A percentile compares a stretch with the other conserved stretches of the same genome.
phyloP scores from a whole-genome alignment of 306 rosid genomes.

The Vicia sativa region DNA sequence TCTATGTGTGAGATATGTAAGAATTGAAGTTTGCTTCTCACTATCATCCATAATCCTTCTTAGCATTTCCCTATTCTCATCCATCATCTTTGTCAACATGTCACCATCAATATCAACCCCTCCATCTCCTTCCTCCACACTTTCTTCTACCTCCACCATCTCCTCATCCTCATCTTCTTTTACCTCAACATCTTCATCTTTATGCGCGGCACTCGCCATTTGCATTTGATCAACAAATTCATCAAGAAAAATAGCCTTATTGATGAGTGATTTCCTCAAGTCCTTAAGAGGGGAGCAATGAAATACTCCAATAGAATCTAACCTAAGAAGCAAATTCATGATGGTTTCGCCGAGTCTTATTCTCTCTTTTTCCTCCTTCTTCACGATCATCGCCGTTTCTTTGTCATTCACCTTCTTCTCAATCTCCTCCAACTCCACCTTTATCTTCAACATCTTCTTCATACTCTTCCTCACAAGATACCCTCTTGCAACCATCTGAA shows the following conservation, averaged over 20 bases:
- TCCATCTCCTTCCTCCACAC: constrained; percentile 11
- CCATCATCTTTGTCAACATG: background rate
- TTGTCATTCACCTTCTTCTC: constrained; percentile 35
- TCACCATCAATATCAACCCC: background rate
- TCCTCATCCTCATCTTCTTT: constrained; percentile 21
- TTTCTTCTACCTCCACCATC: constrained; percentile 24
- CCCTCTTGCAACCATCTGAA: constrained; percentile 68
- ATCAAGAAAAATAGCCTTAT: constrained; percentile 61
- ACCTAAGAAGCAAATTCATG: constrained; percentile 64
- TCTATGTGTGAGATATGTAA: too few species aligned
- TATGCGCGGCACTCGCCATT: background rate
- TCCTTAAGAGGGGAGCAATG: constrained; percentile 56
- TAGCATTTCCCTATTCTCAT: background rate
- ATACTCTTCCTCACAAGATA: constrained; percentile 60
- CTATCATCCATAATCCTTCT: too few species aligned
- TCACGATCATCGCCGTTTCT: constrained; percentile 40
- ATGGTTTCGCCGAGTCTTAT: constrained; percentile 56
- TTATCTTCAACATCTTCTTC: constrained; percentile 54
- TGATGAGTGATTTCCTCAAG: constrained; percentile 56
- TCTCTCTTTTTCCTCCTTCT: constrained; percentile 57
- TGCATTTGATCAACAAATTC: constrained; percentile 56
- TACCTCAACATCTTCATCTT: background rate
- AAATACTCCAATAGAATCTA: constrained; percentile 65
- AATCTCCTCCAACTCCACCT: constrained; percentile 51
- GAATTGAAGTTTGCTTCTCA: too few species aligned